A percentile compares a stretch with the other conserved stretches of the same genome.
These are phyloP conservation scores for Lolium multiflorum DNA, from an alignment of 176 grass and related monocot genomes.

Conservation along the genomic window DNA sequence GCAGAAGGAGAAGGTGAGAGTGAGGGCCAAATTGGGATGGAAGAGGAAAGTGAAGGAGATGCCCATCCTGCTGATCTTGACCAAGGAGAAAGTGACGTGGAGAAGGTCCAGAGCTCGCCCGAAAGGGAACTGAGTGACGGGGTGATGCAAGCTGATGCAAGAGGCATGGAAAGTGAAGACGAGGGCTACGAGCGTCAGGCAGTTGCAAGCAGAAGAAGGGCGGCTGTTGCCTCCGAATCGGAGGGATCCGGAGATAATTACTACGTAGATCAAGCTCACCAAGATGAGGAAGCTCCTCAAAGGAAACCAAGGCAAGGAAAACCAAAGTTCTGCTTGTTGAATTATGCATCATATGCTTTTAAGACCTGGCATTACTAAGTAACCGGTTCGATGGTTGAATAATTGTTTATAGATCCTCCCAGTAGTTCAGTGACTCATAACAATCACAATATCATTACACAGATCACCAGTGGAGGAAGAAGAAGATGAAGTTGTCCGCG, in stretches of 20 bases:
- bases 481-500: conserved; percentile 82
- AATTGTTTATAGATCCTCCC: conserved; percentile 23
- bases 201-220: conserved; percentile 79
- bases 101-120: conserved; percentile 72
- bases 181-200: conserved; percentile 74
- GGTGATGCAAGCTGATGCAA: conserved; percentile 58
- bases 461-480: conserved; percentile 59
- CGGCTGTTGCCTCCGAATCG: conserved; percentile 74
- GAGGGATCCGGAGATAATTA: conserved; percentile 88
- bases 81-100: conserved; percentile 76
- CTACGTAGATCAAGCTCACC: conserved; percentile 59
- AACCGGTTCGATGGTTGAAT: background rate
- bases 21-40: conserved; percentile 84
- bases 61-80: conserved; percentile 60
- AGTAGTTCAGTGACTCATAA: conserved; percentile 28
- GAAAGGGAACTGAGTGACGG: conserved; percentile 76
- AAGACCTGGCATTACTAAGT: background rate
- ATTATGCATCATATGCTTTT: conserved; percentile 34
- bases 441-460: conserved; percentile 41
- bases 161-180: conserved; percentile 73
- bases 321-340: conserved; percentile 21
- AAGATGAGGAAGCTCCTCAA: conserved; percentile 60
- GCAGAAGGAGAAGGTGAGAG: conserved; percentile 77
- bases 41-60: conserved; percentile 90
- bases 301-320: conserved; percentile 65